Evolutionary conservation across 768 basidiomycete genomes (phyloP).

Genomic region (Pilatotrama ljubarskyi): DNA sequence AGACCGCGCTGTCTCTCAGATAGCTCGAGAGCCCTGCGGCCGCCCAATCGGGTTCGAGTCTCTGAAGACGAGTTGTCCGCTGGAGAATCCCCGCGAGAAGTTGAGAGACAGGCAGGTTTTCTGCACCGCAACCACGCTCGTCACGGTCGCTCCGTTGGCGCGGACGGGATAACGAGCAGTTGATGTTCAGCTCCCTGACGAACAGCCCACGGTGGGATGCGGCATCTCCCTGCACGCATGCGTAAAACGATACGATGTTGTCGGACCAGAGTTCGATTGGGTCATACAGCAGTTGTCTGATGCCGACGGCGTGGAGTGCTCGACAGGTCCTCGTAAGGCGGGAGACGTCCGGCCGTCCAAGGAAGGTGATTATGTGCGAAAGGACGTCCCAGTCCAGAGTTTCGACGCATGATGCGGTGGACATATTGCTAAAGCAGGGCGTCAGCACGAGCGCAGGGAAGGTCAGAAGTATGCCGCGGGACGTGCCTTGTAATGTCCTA

Average conservation of each 20-base stretch:
- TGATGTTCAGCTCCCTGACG: neutral
- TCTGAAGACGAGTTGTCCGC: neutral
- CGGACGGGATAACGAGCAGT: neutral
- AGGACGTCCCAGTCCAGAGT: slow-evolving; percentile 4
- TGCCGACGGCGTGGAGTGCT: neutral
- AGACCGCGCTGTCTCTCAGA: neutral
- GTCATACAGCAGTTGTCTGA: neutral
- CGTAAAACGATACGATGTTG: neutral
- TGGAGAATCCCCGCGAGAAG: neutral
- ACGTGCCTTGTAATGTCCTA: too few relatives aligned
- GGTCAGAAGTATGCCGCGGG: too few relatives aligned
- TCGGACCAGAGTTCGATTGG: neutral
- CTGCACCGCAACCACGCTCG: neutral
- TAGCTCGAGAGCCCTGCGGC: neutral
- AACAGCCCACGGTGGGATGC: neutral
- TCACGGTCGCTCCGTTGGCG: neutral
- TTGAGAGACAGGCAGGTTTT: too few relatives aligned
- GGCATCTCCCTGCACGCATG: neutral
- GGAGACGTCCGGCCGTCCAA: neutral
- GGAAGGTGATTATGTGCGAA: neutral
- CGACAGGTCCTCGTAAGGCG: neutral
- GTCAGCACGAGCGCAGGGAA: too few relatives aligned
- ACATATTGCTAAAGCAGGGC: too few relatives aligned
- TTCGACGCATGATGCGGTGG: neutral
- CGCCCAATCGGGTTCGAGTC: slow-evolving; percentile 2